Base-by-base conservation (phyloP, 441 rosid genomes). In the Populus trichocarpa region DNA sequence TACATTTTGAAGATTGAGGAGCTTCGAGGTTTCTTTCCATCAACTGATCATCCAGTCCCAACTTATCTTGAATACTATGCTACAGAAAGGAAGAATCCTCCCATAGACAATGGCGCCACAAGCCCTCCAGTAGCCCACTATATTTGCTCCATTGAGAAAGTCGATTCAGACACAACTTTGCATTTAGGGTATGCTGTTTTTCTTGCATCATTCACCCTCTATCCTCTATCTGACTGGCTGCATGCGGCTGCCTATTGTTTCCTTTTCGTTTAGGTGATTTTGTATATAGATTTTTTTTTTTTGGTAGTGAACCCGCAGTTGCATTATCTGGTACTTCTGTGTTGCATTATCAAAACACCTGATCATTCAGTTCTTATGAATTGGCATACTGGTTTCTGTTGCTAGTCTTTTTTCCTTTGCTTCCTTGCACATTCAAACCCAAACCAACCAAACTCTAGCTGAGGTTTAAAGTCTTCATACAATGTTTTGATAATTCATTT, bases 111-210 rank as follows among this genome's bases (percentile, higher is more conserved):
- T 76, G 79, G 85, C 64, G 73, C 79, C 85, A 76, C 81, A 8
- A 82, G 80, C 33, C 83, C 88, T 35, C 90, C 84, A 59, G 77
- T 77, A 28, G 85, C 85, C 26, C 46, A 40, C 46, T 76, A 76
- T 68, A 81, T 80, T 67, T 82, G 83, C 78, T 81, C 86, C 28
- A 75, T 81, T 64, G 92, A 87, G 61, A 89, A 83, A 36, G 91
- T 84, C 70, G 88, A 93, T 80, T 95, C 98, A 66, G 98, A 93
- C 85, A 95, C 97, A 32, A 85, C 95, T 70, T 81, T 95, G 87
- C 92, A 91, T 71, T 84, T 92, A 71, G 98, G 99, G 98, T 93
- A 92, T 63, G 79, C 16, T 71, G 26, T 12, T 63, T 72, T 46
- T 74, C 79, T 69, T 20, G 2, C 13, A 72, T 67, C 28, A 23